Evolutionary conservation across 805 yeast genomes (phyloP).

Genomic region (Spathaspora hagerdaliae): DNA sequence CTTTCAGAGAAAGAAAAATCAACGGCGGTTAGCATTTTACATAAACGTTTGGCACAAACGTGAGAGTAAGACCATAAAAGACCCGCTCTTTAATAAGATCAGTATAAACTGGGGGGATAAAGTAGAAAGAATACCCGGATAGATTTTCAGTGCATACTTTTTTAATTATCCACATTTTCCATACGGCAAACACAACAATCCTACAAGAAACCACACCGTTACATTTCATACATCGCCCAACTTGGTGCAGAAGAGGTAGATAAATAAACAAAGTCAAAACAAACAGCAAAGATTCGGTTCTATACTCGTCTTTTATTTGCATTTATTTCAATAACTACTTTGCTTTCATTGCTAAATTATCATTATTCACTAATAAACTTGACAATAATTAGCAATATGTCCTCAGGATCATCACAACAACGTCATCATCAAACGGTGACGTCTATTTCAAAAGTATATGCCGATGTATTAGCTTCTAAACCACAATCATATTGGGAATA

Average conservation of each 20-base stretch:
- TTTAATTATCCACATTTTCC: background rate
- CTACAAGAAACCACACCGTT: too few relatives aligned
- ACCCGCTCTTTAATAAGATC: too few relatives aligned
- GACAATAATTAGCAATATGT: background rate
- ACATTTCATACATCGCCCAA: too few relatives aligned
- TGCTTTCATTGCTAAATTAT: slow-evolving; percentile 5
- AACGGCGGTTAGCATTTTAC: too few relatives aligned
- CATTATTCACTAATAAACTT: background rate
- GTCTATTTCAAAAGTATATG: slow-evolving; percentile 73
- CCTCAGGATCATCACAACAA: slow-evolving; percentile 5
- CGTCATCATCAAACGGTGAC: slow-evolving; percentile 20
- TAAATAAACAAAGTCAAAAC: background rate
- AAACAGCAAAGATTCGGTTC: slow-evolving; percentile 5
- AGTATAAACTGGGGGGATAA: too few relatives aligned
- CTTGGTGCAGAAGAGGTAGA: too few relatives aligned
- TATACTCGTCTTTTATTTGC: background rate
- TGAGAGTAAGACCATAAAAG: too few relatives aligned
- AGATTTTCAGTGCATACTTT: too few relatives aligned
- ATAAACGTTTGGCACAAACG: too few relatives aligned
- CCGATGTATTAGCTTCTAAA: slow-evolving; percentile 71
- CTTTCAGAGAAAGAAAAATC: too few relatives aligned
- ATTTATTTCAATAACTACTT: background rate
- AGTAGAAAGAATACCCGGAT: too few relatives aligned
- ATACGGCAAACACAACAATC: background rate
- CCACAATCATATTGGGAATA: slow-evolving; percentile 87